Base-by-base conservation (phyloP, 192 early-diverging fungal genomes). In the Cladochytrium replicatum region DNA sequence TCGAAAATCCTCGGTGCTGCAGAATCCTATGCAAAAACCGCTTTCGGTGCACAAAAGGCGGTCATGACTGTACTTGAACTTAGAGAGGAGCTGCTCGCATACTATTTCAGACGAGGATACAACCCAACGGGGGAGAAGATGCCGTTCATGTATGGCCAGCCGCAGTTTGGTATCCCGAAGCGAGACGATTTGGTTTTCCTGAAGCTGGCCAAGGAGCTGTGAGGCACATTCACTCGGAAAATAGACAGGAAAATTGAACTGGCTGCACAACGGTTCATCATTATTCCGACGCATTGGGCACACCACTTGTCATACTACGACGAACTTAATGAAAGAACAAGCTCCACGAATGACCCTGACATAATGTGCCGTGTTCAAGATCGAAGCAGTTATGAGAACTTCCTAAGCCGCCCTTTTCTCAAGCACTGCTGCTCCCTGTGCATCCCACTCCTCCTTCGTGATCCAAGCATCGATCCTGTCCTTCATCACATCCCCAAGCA, bases 401-500 rank as follows among this genome's bases (percentile, higher is more conserved):
- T 37, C 13, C 13, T 13, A 37, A 13, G 13, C 17, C 34, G 11
- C 43, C 32, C 11, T 13, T 44, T 69, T 62, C 22, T 73, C 84
- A 43, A 97, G 61, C 4, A 85, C 80, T 44, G 77, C 66, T 4
- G 74, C 60, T 44, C 95, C 95, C 29, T 85, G 64, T 64, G 96
- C 95, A 23, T 85, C 83, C 88, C 89, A 97, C 54, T 99, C 95
- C 55, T 78, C 64, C 74, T 89, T 91, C 28, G 91, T 80, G 39
- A 97, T 79, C 95, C 93, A 99, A 66, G 90, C 84, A 4, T 68
- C 58, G 29, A 86, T 83, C 48, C 85, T 83, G 66, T 88, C 67
- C 71, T 94, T 89, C 87, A 95, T 88, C 38, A 95, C 87, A 50
- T 94, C 85, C 23, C 87, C 93, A 43, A 97, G 66, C 8, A 99